Evolutionary conservation across 1,284 basidiomycete species (phyloP), one percentile per base, ranked within the genome.

Genomic region (Ustilago cynodontis): DNA sequence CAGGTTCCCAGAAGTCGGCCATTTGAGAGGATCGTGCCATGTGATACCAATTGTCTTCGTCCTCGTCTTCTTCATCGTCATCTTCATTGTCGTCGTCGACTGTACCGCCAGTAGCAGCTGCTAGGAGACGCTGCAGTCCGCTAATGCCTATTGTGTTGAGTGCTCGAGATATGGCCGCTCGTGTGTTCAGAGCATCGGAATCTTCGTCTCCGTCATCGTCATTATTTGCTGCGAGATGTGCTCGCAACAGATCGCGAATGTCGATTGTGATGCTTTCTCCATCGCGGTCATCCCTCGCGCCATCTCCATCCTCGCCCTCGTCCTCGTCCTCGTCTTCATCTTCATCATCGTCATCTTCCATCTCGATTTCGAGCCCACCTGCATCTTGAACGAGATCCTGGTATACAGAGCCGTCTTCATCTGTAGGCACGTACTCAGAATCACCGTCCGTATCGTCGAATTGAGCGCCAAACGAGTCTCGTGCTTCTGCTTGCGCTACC

Each of bases 1-100:
- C 59, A 28, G 80, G 62, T 6, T 82, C 78, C 82, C 82, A 84
- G 49, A 80, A 80, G 43, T 79, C 79, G 18, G 70, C 43, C 75
- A 82, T 80, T 11, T 51, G 55, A 37, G 69, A 55, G 4, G 63
- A 64, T 18, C 73, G 57, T 13, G 64, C 57, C 65, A 77, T 66
- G 51, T 69, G 66, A 45, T 77, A 74, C 70, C 68, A 73, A 35
- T 79, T 53, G 39, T 64, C 56, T 41, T 77, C 68, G 24, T 72
- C 72, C 0, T 70, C 70, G 6, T 76, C 66, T 3, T 75, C 71
- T 3, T 80, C 80, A 24, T 76, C 73, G 9, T 71, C 72, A 1
- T 71, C 71, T 1, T 71, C 68, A 39, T 65, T 61, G 26, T 77
- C 80, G 31, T 76, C 79, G n/a, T 79, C 70, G 37, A 67, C 69